Percentiles rank a stretch among this genome's conserved stretches.
phyloP scores from a whole-genome alignment of 1,284 basidiomycete species.

The Xerocomus nothofagi region DNA sequence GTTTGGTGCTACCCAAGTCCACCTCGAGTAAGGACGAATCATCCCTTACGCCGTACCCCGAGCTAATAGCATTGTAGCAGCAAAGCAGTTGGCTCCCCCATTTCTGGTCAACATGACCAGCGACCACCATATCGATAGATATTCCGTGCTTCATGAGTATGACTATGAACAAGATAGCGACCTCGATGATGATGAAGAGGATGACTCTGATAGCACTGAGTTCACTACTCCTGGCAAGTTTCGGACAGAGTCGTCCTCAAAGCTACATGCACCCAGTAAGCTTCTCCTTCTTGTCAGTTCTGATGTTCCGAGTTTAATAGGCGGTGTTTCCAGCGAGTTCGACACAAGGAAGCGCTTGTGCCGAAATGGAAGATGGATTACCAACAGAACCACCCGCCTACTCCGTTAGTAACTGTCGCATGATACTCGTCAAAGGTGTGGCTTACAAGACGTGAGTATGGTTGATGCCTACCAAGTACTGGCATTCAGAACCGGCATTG shows the following conservation, averaged over 20 bases:
- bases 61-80: constrained; percentile 9
- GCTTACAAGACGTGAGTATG: constrained; percentile 32
- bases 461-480: not conserved
- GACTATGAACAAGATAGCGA: constrained; percentile 33
- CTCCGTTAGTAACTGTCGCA: constrained; percentile 27
- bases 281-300: not conserved
- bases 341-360: not conserved
- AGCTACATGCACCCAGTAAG: constrained; percentile 8
- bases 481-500: not conserved
- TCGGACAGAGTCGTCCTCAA: constrained; percentile 4
- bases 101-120: constrained; percentile 29
- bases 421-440: constrained; percentile 29
- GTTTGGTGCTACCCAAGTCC: constrained; percentile 18
- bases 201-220: not conserved
- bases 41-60: not conserved
- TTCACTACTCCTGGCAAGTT: not conserved
- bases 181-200: constrained; percentile 27
- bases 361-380: not conserved
- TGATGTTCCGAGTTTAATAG: not conserved
- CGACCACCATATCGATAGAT: constrained; percentile 18
- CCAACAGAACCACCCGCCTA: constrained; percentile 25
- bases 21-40: constrained; percentile 5
- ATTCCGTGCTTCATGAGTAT: constrained; percentile 31
- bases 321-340: not conserved
- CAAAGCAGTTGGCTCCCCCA: constrained; percentile 7